Conservation (phyloP, 2,329 filamentous ascomycete species). For the Sporothrix schenckii region DNA sequence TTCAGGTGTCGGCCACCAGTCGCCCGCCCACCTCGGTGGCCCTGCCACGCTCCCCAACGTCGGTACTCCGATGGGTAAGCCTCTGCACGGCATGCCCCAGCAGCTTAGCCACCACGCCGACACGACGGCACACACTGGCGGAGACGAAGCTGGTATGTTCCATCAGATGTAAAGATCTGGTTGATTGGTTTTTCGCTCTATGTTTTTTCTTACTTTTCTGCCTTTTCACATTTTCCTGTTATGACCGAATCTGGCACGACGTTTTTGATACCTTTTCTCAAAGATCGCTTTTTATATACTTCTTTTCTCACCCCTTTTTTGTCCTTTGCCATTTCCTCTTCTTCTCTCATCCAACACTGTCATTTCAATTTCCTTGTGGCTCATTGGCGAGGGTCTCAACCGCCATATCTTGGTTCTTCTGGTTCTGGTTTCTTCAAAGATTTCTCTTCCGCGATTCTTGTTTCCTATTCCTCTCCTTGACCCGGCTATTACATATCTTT, state of each 20-base stretch:
- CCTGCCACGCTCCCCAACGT: slow-evolving; percentile 63
- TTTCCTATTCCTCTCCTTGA: slow-evolving; percentile 2
- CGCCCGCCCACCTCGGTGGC: slow-evolving; percentile 43
- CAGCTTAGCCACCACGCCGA: slow-evolving; percentile 76
- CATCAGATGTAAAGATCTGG: slow-evolving; percentile 76
- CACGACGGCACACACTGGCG: slow-evolving; percentile 65
- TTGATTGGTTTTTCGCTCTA: slow-evolving; percentile 30
- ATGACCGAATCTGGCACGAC: slow-evolving; percentile 33
- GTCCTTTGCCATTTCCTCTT: slow-evolving; percentile 34
- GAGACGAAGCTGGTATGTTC: slow-evolving; percentile 97
- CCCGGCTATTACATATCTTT: slow-evolving; percentile 10
- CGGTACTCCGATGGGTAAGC: slow-evolving; percentile 65
- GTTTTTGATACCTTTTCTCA: slow-evolving; percentile 42
- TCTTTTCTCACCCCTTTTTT: slow-evolving; percentile 35
- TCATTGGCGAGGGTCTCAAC: slow-evolving; percentile 30
- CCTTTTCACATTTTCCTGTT: slow-evolving; percentile 38
- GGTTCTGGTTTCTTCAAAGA: slow-evolving; percentile 29
- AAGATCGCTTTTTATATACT: slow-evolving; percentile 32
- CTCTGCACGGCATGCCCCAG: slow-evolving; percentile 67
- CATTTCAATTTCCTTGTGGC: slow-evolving; percentile 15
- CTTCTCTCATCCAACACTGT: slow-evolving; percentile 6
- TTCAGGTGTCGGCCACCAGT: slow-evolving; percentile 32
- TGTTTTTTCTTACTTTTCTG: slow-evolving; percentile 25
- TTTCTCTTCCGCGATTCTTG: slow-evolving; percentile 28
- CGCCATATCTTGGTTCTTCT: slow-evolving; percentile 38